Conservation (phyloP, 352 stramenopile species). For the Globisporangium abappressorium region DNA sequence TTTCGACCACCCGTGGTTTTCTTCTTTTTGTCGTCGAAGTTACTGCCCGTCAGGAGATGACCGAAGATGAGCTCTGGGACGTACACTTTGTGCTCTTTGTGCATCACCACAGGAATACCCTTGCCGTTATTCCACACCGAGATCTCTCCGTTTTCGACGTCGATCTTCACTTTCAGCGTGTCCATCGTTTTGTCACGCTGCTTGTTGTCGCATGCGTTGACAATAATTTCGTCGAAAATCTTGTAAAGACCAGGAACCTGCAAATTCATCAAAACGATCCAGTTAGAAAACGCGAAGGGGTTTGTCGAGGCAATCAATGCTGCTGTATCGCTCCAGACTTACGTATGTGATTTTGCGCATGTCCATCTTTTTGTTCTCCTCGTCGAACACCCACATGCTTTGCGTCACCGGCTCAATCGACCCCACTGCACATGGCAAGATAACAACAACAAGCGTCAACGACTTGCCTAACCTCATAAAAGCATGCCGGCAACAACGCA, state of each 20-base stretch:
- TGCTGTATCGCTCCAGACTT: background rate
- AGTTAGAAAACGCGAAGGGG: background rate
- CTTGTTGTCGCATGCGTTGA: slow-evolving; percentile 99
- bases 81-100: slow-evolving; percentile 97
- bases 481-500: background rate
- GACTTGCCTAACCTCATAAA: background rate
- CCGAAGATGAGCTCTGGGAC: slow-evolving; percentile 98
- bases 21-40: slow-evolving; percentile 98
- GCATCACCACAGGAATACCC: slow-evolving; percentile 96
- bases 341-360: slow-evolving; percentile 92
- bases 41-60: slow-evolving; percentile 96
- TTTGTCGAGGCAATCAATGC: background rate
- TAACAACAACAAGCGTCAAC: background rate
- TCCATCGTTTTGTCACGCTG: slow-evolving; percentile 97
- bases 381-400: slow-evolving; percentile 91
- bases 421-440: slow-evolving; percentile 66
- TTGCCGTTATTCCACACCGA: slow-evolving; percentile 98
- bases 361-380: slow-evolving; percentile 89
- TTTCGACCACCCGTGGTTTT: slow-evolving; percentile 95
- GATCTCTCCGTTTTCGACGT: slow-evolving; percentile 91
- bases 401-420: slow-evolving; percentile 93
- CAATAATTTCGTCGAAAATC: slow-evolving; percentile 99
- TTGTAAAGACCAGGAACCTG: slow-evolving; percentile 96
- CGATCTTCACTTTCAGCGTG: slow-evolving; percentile 93
- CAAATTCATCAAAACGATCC: background rate